Evolutionary conservation across 202 grass and related monocot species (phyloP).

Genomic region (Brachypodium distachyon): DNA sequence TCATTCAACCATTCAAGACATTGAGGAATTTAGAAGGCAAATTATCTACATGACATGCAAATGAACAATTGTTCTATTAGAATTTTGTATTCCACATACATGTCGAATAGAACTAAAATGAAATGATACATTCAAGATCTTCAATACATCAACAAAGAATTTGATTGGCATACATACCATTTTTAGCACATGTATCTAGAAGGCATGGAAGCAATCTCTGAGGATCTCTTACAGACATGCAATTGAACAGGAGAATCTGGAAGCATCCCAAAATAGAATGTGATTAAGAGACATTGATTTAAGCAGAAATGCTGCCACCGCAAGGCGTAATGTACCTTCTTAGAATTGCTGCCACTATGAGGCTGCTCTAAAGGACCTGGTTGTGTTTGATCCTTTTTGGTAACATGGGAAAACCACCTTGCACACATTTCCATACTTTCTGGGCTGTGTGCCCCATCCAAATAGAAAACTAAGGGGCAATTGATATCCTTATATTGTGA

Average conservation of each 20-base stretch:
- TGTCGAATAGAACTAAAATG: neutral
- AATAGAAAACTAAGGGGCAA: conserved; percentile 63
- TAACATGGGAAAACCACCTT: conserved; percentile 69
- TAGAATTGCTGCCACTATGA: conserved; percentile 25
- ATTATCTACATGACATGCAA: neutral
- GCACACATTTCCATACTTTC: conserved; percentile 93
- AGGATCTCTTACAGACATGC: conserved; percentile 97
- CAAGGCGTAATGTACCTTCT: conserved; percentile 32
- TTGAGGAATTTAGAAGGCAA: neutral
- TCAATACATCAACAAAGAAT: conserved; percentile 9
- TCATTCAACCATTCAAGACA: conserved; percentile 1
- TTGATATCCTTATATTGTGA: conserved; percentile 18
- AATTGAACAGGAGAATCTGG: conserved; percentile 96
- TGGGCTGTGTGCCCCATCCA: conserved; percentile 96
- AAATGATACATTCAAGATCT: conserved; percentile 19
- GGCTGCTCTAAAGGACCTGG: conserved; percentile 17
- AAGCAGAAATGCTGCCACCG: neutral
- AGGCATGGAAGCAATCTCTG: conserved; percentile 76
- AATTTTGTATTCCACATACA: conserved; percentile 1
- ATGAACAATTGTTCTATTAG: neutral
- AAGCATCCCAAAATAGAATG: conserved; percentile 17
- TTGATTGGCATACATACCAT: conserved; percentile 53
- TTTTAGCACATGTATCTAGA: conserved; percentile 55
- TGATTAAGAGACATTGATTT: neutral
- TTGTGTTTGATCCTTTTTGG: conserved; percentile 31